These are phyloP conservation scores for Leishmania amazonensis DNA, from an alignment of 208 protist species.

Conservation along the genomic window DNA sequence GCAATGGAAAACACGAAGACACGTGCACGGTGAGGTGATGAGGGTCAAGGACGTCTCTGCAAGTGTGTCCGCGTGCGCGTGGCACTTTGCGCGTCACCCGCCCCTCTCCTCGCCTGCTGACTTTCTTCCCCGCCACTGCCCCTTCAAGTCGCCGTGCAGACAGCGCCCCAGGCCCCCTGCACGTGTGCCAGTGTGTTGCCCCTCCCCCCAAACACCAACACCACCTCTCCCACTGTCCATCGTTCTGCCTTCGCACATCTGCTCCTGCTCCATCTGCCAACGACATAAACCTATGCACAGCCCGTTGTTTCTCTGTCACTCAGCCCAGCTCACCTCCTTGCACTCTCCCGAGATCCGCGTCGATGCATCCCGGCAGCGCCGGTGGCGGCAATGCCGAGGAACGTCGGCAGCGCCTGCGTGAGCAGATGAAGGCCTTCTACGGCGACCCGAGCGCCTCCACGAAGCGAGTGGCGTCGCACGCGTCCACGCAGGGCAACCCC, in stretches of 20 bases:
- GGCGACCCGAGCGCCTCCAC: slow-evolving; percentile 48
- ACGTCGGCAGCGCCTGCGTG: slow-evolving; percentile 62
- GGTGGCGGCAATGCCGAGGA: slow-evolving; percentile 30
- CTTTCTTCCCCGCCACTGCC: not conserved
- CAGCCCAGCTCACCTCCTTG: not conserved
- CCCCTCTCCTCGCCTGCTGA: not conserved
- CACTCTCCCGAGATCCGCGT: slow-evolving; percentile 3
- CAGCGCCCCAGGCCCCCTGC: not conserved
- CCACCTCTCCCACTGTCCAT: not conserved
- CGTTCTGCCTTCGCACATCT: not conserved
- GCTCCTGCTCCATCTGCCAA: not conserved
- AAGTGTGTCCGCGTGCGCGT: not conserved
- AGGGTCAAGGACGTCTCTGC: not conserved
- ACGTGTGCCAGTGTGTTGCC: not conserved
- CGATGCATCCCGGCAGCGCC: slow-evolving; percentile 6
- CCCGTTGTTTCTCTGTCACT: not conserved
- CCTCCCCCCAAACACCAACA: not conserved
- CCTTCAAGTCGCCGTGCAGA: not conserved
- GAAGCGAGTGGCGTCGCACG: slow-evolving; percentile 12
- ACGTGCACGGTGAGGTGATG: not conserved
- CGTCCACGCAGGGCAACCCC: slow-evolving; percentile 15
- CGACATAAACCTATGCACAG: not conserved
- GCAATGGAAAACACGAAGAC: not conserved
- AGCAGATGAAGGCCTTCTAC: slow-evolving; percentile 87
- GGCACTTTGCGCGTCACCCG: not conserved